These are phyloP conservation scores for Aspergillus texensis DNA, from an alignment of 2,329 filamentous ascomycete genomes.

Conservation along the genomic window DNA sequence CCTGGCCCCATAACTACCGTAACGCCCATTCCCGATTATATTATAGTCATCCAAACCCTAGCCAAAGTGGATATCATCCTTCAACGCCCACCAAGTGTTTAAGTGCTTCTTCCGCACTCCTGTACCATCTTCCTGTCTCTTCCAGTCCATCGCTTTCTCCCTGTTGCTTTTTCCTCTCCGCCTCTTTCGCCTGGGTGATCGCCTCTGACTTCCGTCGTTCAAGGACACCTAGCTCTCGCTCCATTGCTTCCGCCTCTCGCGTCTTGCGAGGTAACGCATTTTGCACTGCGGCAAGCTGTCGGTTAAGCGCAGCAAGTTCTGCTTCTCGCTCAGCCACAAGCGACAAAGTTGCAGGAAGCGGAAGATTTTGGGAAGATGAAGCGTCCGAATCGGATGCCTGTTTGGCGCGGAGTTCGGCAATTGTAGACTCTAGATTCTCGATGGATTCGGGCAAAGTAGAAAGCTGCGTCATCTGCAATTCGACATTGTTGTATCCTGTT, in stretches of 20 bases:
- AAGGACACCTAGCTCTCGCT: constrained; percentile 46
- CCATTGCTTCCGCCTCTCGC: constrained; percentile 48
- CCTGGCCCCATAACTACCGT: not conserved
- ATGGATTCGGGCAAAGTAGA: constrained; percentile 56
- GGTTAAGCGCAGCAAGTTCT: constrained; percentile 45
- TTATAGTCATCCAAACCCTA: constrained; percentile 25
- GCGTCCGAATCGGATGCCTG: constrained; percentile 64
- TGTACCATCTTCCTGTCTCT: constrained; percentile 51
- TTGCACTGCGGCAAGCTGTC: constrained; percentile 46
- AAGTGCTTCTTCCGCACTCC: constrained; percentile 43
- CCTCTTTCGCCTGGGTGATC: constrained; percentile 51
- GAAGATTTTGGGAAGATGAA: constrained; percentile 42
- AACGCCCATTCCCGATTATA: constrained; percentile 26
- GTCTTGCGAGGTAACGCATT: constrained; percentile 48
- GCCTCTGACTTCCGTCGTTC: constrained; percentile 49
- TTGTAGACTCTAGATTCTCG: constrained; percentile 52
- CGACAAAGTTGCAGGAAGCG: constrained; percentile 43
- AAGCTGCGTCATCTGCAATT: constrained; percentile 55
- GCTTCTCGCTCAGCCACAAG: constrained; percentile 44
- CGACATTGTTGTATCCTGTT: constrained; percentile 57
- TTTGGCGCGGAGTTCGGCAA: constrained; percentile 55
- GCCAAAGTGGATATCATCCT: constrained; percentile 17
- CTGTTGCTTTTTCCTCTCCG: constrained; percentile 44
- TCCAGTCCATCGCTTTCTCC: constrained; percentile 51
- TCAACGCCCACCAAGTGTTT: constrained; percentile 42